These are phyloP conservation scores for Drechslerella coelobrocha DNA, from an alignment of 2,329 filamentous ascomycete species.

Conservation along the genomic window DNA sequence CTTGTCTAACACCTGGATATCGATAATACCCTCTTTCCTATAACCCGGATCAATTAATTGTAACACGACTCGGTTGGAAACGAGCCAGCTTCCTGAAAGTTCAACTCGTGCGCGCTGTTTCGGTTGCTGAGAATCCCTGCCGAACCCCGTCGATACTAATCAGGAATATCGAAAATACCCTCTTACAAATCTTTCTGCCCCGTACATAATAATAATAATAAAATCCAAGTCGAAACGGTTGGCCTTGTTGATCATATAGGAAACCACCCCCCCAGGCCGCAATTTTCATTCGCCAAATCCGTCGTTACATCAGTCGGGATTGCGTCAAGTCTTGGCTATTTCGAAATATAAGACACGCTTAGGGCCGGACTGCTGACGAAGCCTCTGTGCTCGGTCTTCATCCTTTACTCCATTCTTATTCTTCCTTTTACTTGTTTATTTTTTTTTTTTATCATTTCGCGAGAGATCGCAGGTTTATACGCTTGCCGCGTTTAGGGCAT, in stretches of 20 bases:
- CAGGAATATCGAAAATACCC: slow-evolving; percentile 1
- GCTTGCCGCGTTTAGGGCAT: slow-evolving; percentile 51
- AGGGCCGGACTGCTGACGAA: background rate
- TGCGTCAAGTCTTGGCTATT: too few species aligned
- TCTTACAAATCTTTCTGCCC: background rate
- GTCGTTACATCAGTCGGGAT: background rate
- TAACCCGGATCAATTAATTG: background rate
- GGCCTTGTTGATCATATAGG: background rate
- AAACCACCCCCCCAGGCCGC: too few species aligned
- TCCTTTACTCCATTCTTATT: background rate
- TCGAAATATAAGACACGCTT: background rate
- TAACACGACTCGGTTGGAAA: background rate
- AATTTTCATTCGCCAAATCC: background rate
- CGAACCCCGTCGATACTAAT: slow-evolving; percentile 1
- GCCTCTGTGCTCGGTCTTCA: background rate
- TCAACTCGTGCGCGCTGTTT: slow-evolving; percentile 1
- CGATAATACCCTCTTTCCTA: slow-evolving; percentile 2
- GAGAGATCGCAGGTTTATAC: slow-evolving; percentile 46
- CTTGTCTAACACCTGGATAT: background rate
- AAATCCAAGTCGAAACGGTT: background rate
- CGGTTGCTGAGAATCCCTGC: background rate
- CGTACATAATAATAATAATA: background rate
- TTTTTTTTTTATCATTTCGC: slow-evolving; percentile 13
- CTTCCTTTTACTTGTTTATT: background rate
- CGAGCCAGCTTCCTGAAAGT: slow-evolving; percentile 2